These are phyloP conservation scores for Fraxinus excelsior DNA, from an alignment of 257 asterid species.

Conservation along the genomic window DNA sequence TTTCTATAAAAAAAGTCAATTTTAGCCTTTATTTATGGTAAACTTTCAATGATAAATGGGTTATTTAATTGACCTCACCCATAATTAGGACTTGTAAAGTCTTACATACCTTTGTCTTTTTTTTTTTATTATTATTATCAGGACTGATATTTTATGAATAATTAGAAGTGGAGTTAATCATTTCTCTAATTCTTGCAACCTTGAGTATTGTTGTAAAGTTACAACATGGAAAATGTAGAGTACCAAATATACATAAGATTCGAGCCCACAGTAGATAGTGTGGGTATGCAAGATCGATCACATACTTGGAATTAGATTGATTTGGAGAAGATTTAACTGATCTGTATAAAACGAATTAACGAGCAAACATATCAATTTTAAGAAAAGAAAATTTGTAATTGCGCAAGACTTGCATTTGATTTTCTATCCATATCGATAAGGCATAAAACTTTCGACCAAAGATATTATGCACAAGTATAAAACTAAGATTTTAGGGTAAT, in stretches of 20 bases:
- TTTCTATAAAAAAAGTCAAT: constrained; percentile 7
- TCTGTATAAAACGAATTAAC: background rate
- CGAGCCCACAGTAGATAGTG: background rate
- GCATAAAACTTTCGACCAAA: background rate
- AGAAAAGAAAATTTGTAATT: background rate
- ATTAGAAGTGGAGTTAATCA: background rate
- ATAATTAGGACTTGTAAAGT: constrained; percentile 30
- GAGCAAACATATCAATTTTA: background rate
- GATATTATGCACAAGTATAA: background rate
- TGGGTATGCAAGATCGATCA: background rate
- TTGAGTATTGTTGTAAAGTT: background rate
- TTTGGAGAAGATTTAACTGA: too few relatives aligned
- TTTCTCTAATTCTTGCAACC: background rate
- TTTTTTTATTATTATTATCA: too few relatives aligned
- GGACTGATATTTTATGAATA: constrained; percentile 9
- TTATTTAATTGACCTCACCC: constrained; percentile 12
- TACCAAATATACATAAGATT: background rate
- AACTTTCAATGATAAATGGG: background rate
- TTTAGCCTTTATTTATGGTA: background rate
- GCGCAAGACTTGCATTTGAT: background rate
- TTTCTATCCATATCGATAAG: background rate
- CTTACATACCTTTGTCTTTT: background rate
- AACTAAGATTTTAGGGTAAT: background rate
- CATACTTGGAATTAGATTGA: background rate
- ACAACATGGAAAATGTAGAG: background rate